Evolutionary conservation across 164 flowering plant genomes (phyloP).

Genomic region (Umbellularia californica): DNA sequence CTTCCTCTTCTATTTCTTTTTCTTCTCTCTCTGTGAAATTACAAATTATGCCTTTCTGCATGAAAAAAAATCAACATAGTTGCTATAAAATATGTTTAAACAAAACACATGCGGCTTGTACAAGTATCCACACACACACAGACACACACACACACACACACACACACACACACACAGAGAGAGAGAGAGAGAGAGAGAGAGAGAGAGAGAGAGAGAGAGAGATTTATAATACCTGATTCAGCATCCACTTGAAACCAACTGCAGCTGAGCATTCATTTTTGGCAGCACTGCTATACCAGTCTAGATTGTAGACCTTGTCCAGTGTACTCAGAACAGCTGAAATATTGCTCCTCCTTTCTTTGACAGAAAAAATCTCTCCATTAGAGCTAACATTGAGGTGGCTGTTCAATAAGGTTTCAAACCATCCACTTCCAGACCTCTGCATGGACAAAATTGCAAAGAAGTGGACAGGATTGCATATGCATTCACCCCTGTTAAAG

Average conservation of each 20-base stretch:
- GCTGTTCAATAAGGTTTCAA: conserved; percentile 44
- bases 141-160: too few species aligned
- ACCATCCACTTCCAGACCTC: conserved; percentile 59
- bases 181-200: too few species aligned
- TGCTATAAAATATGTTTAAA: too few species aligned
- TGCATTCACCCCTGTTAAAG: conserved; percentile 42
- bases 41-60: too few species aligned
- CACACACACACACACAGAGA: too few species aligned
- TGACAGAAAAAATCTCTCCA: conserved; percentile 40
- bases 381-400: conserved; percentile 46
- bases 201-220: too few species aligned
- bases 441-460: conserved; percentile 47
- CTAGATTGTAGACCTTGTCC: conserved; percentile 43
- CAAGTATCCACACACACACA: too few species aligned
- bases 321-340: conserved; percentile 32
- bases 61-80: too few species aligned
- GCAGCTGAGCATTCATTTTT: conserved; percentile 51
- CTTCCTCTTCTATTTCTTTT: too few species aligned
- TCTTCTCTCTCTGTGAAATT: too few species aligned
- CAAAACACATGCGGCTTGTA: too few species aligned
- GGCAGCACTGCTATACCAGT: conserved; percentile 47
- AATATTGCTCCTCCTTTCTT: conserved; percentile 33
- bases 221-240: conserved; percentile 36
- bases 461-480: conserved; percentile 40
- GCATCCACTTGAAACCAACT: conserved; percentile 58